These are phyloP conservation scores for Malassezia yamatoensis DNA, from an alignment of 1,284 basidiomycete genomes.

Conservation along the genomic window DNA sequence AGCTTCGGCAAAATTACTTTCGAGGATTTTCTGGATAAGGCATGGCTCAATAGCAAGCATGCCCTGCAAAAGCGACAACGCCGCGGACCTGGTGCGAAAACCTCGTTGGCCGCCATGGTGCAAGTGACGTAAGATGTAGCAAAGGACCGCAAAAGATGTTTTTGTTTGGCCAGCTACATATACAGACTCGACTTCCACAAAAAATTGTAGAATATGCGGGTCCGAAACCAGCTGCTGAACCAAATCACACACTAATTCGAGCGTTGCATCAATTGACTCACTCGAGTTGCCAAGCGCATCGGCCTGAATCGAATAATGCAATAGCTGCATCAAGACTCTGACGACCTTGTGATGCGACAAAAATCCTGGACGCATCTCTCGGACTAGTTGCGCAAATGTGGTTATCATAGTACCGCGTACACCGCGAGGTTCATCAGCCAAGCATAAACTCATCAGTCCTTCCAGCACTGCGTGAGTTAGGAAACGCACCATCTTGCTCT, in stretches of 20 bases:
- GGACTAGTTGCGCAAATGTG: not conserved
- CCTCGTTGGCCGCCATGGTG: not conserved
- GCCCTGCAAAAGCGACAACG: not conserved
- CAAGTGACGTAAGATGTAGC: not conserved
- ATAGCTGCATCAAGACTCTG: not conserved
- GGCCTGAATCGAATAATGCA: constrained; percentile 1
- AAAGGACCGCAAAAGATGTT: not conserved
- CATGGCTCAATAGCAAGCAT: not conserved
- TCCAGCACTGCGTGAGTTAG: not conserved
- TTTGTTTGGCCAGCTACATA: not conserved
- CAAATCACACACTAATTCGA: constrained; percentile 2
- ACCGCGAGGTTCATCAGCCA: constrained; percentile 10
- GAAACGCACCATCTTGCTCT: constrained; percentile 2
- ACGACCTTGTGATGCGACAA: constrained; percentile 3
- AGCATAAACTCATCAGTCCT: not conserved
- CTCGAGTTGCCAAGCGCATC: not conserved
- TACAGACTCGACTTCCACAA: not conserved
- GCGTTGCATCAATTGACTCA: not conserved
- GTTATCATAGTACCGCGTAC: not conserved
- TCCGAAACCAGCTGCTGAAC: not conserved
- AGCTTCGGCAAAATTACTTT: not conserved
- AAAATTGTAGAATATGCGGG: not conserved
- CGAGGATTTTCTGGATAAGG: not conserved
- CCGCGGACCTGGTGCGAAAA: not conserved
- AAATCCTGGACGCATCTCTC: not conserved